Percentiles rank a stretch among this genome's conserved stretches.
Evolutionary conservation across 306 rosid genomes (phyloP).

Genomic region (Lagenaria siceraria): DNA sequence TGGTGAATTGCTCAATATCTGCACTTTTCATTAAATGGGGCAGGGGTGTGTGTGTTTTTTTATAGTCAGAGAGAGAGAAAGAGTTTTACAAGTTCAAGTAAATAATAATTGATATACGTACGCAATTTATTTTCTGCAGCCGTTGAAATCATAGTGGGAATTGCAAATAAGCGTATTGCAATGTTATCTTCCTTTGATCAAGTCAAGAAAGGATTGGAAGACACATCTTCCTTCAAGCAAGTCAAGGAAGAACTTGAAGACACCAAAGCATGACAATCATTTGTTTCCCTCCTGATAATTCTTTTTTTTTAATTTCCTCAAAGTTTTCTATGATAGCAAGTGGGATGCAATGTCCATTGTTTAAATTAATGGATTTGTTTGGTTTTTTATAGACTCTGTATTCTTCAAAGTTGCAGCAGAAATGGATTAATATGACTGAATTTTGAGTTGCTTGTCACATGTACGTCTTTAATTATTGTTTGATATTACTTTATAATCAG

Average conservation of each 20-base stretch:
- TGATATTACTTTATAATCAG: neutral
- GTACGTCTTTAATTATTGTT: neutral
- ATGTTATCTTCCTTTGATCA: constrained; percentile 36
- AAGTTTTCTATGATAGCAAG: neutral
- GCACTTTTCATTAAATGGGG: neutral
- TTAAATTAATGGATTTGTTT: neutral
- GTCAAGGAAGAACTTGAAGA: constrained; percentile 30
- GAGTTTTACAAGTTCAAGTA: neutral
- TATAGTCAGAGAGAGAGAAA: neutral
- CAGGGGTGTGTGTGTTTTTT: neutral
- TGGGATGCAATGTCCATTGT: neutral
- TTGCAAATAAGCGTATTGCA: constrained; percentile 57
- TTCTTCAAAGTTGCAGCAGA: neutral
- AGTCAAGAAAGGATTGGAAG: constrained; percentile 39
- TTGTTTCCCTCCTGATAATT: neutral
- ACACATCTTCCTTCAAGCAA: constrained; percentile 29
- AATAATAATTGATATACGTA: neutral
- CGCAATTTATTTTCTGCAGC: constrained; percentile 33
- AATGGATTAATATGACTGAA: neutral
- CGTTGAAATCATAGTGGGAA: constrained; percentile 54
- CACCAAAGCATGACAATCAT: neutral
- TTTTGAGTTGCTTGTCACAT: neutral
- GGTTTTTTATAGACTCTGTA: neutral
- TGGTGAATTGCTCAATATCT: constrained; percentile 21
- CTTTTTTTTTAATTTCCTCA: neutral